A percentile compares a stretch with the other conserved stretches of the same genome.
Conservation (phyloP, 805 yeast genomes). For the Dipodascus albidus region DNA sequence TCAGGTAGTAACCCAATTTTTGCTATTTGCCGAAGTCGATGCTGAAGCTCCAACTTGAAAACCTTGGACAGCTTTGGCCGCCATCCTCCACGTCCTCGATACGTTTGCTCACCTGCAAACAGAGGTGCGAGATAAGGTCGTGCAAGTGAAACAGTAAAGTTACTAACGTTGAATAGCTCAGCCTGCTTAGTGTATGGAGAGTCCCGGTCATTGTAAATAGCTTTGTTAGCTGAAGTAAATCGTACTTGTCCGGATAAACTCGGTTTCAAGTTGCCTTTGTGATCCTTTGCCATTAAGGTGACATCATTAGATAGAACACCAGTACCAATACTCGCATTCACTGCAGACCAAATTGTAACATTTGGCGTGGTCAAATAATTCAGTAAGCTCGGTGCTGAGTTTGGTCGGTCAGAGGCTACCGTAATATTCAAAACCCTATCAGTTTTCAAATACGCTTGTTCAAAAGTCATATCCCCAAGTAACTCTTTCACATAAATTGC, state of each 20-base stretch:
- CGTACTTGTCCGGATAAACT: conserved; percentile 20
- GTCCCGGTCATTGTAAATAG: conserved; percentile 31
- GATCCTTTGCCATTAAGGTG: conserved; percentile 44
- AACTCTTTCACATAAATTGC: conserved; percentile 64
- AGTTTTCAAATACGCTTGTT: conserved; percentile 76
- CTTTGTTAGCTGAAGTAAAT: conserved; percentile 31
- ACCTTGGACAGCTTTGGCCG: conserved; percentile 39
- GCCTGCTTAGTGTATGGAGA: conserved; percentile 82
- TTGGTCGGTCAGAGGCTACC: conserved; percentile 45
- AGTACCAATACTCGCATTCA: conserved; percentile 60
- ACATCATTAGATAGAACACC: conserved; percentile 52
- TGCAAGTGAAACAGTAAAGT: conserved; percentile 82
- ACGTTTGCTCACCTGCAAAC: conserved; percentile 70
- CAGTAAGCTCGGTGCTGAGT: conserved; percentile 31
- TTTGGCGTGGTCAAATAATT: conserved; percentile 93
- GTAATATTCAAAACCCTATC: conserved; percentile 74
- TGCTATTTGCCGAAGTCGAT: conserved; percentile 70
- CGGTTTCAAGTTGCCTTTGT: conserved; percentile 32
- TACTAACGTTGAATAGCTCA: conserved; percentile 90
- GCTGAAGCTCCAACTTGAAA: conserved; percentile 68
- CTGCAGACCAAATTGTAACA: conserved; percentile 81
- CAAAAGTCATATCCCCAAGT: conserved; percentile 80
- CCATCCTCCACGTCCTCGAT: conserved; percentile 33
- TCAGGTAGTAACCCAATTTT: conserved; percentile 65
- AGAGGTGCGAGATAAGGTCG: conserved; percentile 90